phyloP scores from a whole-genome alignment of 441 rosid genomes.

The Populus trichocarpa region DNA sequence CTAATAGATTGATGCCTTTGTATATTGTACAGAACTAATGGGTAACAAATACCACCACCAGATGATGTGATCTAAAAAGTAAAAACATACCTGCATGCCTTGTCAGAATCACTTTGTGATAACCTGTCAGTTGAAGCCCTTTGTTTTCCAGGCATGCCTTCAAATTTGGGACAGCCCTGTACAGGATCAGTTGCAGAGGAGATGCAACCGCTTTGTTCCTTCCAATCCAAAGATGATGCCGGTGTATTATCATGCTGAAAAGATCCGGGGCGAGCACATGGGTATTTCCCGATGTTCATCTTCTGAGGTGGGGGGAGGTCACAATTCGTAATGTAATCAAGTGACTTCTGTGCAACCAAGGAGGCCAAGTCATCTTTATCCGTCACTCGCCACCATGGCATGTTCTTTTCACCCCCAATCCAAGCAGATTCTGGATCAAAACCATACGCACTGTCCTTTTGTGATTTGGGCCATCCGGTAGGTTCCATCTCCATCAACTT shows the following conservation, averaged over 20 bases:
- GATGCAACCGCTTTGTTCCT: constrained; percentile 21
- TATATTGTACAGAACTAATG: background rate
- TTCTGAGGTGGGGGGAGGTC: constrained; percentile 96
- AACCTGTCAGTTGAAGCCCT: constrained; percentile 32
- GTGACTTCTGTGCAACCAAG: constrained; percentile 80
- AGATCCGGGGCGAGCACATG: constrained; percentile 33
- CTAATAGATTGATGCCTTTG: background rate
- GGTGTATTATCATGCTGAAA: constrained; percentile 30
- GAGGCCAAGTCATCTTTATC: constrained; percentile 83
- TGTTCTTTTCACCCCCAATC: constrained; percentile 53
- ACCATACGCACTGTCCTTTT: constrained; percentile 34
- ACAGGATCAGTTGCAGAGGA: constrained; percentile 27
- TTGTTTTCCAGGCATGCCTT: constrained; percentile 22
- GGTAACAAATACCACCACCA: background rate
- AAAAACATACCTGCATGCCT: constrained; percentile 42
- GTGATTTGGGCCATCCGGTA: constrained; percentile 29
- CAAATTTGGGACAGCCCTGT: constrained; percentile 23
- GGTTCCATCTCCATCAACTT: constrained; percentile 35
- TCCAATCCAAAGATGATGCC: constrained; percentile 32
- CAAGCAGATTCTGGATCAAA: constrained; percentile 61
- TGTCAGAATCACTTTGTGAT: constrained; percentile 30
- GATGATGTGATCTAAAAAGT: background rate
- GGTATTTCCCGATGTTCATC: constrained; percentile 41
- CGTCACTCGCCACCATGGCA: constrained; percentile 88
- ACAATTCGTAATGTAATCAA: constrained; percentile 68